Base-by-base conservation (phyloP, 176 grass and related monocot species). In the Oryza meridionalis region DNA sequence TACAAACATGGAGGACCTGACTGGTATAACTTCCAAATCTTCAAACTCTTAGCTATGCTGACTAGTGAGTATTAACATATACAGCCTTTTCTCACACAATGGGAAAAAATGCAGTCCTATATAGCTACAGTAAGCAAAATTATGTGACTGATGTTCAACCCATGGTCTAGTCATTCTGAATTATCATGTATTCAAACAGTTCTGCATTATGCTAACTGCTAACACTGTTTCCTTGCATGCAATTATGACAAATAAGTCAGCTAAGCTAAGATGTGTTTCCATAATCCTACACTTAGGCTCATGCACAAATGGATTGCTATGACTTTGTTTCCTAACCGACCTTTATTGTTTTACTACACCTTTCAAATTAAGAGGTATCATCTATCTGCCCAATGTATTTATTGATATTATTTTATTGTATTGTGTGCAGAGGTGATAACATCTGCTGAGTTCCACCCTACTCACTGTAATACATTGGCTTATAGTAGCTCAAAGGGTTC, bases 401-500 rank as follows among this genome's bases (percentile, higher is more conserved):
- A 78, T 77, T 85, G 75, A 22, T 73, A 69, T 64, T 78, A 51
- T 85, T 85, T 82, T 75, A 67, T 88, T 83, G 49, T 91, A 47
- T 85, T 10, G 80, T 78, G 29, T 83, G 71, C 81, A 97, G 94
- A 97, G 94, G 94, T 97, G 77, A 94, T 97, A 88, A 97, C 94
- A 82, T 97, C 91, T n/a, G 89, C 91, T 73, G 94, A 94, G 61
- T 97, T 97, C 70, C 94, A 97, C 83, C 94, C 94, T 79, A 86
- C 81, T 44, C 87, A 97, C 25, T 97, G 94, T 73, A 97, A 97
- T 67, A 94, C 89, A 55, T 83, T 97, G 82, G 91, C 89, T 24
- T 97, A 97, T 86, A 97, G 94, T 90, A 97, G 94, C 74, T 97
- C 94, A 78, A 97, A 97, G 89, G 94, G 94, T 62, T 92, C 89